phyloP scores from a whole-genome alignment of 1,139 yeast genomes.

The Kodamaea suecica region DNA sequence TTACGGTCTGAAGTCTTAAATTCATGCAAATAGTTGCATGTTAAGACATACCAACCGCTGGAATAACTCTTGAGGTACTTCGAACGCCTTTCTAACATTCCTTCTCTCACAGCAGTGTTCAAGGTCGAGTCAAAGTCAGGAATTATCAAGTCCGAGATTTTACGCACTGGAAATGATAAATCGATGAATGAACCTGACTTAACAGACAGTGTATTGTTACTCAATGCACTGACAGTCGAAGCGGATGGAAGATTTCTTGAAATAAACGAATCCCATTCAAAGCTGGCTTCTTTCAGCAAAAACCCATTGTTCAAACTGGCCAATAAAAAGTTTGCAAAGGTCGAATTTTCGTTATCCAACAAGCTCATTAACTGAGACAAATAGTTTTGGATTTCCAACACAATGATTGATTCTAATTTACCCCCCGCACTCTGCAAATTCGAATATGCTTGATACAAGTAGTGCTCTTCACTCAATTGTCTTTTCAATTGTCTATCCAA shows the following conservation, averaged over 20 bases:
- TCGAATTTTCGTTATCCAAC: slow-evolving; percentile 65
- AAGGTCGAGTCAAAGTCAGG: slow-evolving; percentile 69
- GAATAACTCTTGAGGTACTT: slow-evolving; percentile 88
- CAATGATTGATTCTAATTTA: slow-evolving; percentile 85
- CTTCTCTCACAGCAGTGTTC: slow-evolving; percentile 70
- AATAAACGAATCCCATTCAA: slow-evolving; percentile 89
- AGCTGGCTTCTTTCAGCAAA: slow-evolving; percentile 69
- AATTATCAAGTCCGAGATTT: slow-evolving; percentile 58
- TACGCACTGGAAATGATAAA: slow-evolving; percentile 67
- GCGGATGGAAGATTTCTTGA: slow-evolving; percentile 55
- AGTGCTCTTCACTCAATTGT: slow-evolving; percentile 81
- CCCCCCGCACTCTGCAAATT: slow-evolving; percentile 87
- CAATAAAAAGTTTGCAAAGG: slow-evolving; percentile 61
- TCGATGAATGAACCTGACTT: slow-evolving; percentile 66
- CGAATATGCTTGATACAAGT: slow-evolving; percentile 80
- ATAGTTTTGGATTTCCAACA: slow-evolving; percentile 80
- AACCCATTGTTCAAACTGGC: slow-evolving; percentile 72
- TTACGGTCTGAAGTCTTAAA: slow-evolving; percentile 81
- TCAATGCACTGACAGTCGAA: slow-evolving; percentile 30
- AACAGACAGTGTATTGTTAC: slow-evolving; percentile 19
- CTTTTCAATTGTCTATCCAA: slow-evolving; percentile 75
- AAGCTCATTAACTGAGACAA: slow-evolving; percentile 67
- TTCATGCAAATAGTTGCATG: slow-evolving; percentile 87
- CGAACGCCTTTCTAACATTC: slow-evolving; percentile 83
- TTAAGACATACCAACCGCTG: slow-evolving; percentile 85